Evolutionary conservation across 2,329 filamentous ascomycete genomes (phyloP).

Genomic region (Stemphylium beticola): DNA sequence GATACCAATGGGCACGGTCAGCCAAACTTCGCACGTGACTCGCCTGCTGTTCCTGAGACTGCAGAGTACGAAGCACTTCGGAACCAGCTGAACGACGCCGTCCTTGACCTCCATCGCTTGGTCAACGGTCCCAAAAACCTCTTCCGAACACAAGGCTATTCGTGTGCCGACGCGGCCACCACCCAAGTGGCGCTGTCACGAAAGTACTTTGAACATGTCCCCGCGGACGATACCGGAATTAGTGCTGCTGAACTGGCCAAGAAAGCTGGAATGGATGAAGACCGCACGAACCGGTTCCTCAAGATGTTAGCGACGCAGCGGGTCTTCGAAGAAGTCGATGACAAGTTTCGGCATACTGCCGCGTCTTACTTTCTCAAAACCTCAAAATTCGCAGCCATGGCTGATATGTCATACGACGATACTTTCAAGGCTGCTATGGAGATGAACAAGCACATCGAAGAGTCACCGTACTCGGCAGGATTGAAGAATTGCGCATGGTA

Average conservation of each 20-base stretch:
- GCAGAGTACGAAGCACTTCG: conserved; percentile 10
- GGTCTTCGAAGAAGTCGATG: conserved; percentile 28
- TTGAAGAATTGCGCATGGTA: conserved; percentile 3
- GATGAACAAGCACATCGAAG: neutral
- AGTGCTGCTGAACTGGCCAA: conserved; percentile 10
- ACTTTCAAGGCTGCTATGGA: conserved; percentile 6
- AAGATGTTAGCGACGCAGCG: conserved; percentile 30
- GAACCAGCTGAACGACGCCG: conserved; percentile 13
- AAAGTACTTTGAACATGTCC: conserved; percentile 14
- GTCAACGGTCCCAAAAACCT: conserved; percentile 14
- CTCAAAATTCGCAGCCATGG: no score
- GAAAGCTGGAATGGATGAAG: conserved; percentile 28
- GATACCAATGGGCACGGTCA: neutral
- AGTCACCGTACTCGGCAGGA: neutral
- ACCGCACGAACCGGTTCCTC: conserved; percentile 24
- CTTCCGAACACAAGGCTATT: conserved; percentile 4
- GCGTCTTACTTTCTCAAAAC: no score
- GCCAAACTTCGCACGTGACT: conserved; percentile 6
- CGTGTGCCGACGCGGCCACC: conserved; percentile 13
- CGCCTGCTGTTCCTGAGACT: conserved; percentile 3
- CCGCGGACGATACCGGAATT: neutral
- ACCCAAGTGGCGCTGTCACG: conserved; percentile 13
- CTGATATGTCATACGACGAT: neutral
- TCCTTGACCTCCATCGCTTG: conserved; percentile 11
- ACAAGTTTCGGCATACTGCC: conserved; percentile 12